Percentiles rank a stretch among this genome's conserved stretches.
Evolutionary conservation across 495 filamentous ascomycete species (phyloP).

Genomic region (Talaromyces proteolyticus): DNA sequence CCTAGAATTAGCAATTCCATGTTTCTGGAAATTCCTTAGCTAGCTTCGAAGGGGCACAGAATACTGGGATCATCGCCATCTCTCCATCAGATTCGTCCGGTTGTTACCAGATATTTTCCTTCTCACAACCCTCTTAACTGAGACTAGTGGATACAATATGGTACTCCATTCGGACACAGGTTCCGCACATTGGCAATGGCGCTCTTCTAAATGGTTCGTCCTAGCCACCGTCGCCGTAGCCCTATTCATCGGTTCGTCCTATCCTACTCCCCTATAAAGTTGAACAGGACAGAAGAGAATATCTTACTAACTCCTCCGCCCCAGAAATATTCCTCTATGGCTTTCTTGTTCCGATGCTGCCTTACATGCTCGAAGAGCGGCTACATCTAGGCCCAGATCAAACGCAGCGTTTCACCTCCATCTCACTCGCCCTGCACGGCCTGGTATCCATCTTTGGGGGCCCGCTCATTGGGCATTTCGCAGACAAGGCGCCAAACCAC

Average conservation of each 20-base stretch:
- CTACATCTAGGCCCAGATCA: constrained; percentile 13
- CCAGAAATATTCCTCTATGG: constrained; percentile 24
- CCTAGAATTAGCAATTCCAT: constrained; percentile 1
- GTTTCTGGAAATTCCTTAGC: background rate
- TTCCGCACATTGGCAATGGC: constrained; percentile 9
- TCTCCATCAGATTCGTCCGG: background rate
- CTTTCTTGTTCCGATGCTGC: constrained; percentile 23
- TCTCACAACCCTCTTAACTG: background rate
- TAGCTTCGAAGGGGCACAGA: background rate
- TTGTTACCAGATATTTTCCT: background rate
- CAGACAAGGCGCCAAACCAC: constrained; percentile 12
- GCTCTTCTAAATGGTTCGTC: constrained; percentile 18
- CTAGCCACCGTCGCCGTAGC: constrained; percentile 17
- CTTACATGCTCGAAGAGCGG: constrained; percentile 20
- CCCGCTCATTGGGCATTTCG: constrained; percentile 18
- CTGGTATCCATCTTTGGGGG: constrained; percentile 14
- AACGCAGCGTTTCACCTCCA: constrained; percentile 18
- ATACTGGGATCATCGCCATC: background rate
- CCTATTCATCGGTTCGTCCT: constrained; percentile 13
- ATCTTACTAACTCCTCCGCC: constrained; percentile 16
- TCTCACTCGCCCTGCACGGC: constrained; percentile 15
- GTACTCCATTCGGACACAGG: background rate
- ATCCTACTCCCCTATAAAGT: background rate
- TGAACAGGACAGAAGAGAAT: background rate
- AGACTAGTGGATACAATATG: background rate